A percentile compares a stretch with the other conserved stretches of the same genome.
These are phyloP conservation scores for Areca catechu DNA, from an alignment of 176 grass and related monocot genomes.

Conservation along the genomic window DNA sequence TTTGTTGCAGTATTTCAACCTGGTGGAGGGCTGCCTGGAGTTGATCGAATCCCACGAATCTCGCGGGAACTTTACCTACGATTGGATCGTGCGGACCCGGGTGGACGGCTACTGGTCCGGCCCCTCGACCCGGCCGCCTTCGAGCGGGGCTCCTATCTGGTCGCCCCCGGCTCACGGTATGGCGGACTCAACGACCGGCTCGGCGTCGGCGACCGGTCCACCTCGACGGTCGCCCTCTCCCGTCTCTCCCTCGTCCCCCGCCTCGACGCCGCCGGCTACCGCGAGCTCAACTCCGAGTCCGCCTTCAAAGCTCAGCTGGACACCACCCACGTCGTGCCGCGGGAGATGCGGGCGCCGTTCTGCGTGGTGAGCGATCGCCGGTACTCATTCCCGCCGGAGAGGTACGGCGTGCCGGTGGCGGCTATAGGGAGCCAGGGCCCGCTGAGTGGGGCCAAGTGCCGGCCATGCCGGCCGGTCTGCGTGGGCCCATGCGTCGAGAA, in stretches of 20 bases:
- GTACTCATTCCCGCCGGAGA: slow-evolving; percentile 39
- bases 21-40: slow-evolving; percentile 76
- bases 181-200: slow-evolving; percentile 81
- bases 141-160: slow-evolving; percentile 22
- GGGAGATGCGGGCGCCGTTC: slow-evolving; percentile 44
- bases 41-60: slow-evolving; percentile 49
- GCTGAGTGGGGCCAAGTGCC: slow-evolving; percentile 79
- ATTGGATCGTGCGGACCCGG: slow-evolving; percentile 62
- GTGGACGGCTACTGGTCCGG: slow-evolving; percentile 62
- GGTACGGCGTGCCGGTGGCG: slow-evolving; percentile 58
- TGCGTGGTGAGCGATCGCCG: slow-evolving; percentile 57
- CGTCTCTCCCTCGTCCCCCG: slow-evolving; percentile 40
- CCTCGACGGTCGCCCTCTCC: slow-evolving; percentile 38
- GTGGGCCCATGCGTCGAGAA: slow-evolving; percentile 1
- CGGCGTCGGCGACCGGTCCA: slow-evolving; percentile 25
- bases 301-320: slow-evolving; percentile 56
- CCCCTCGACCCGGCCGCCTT: slow-evolving; percentile 21
- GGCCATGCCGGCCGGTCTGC: slow-evolving; percentile 46
- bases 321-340: neutral
- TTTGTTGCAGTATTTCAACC: slow-evolving; percentile 63
- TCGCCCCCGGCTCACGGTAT: slow-evolving; percentile 56
- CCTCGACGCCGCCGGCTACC: slow-evolving; percentile 31
- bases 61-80: slow-evolving; percentile 42
- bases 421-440: slow-evolving; percentile 48
- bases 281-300: slow-evolving; percentile 54